Percentiles rank a stretch among this genome's conserved stretches.
Evolutionary conservation across 176 grass and related monocot species (phyloP).

Genomic region (Hsuehochloa calcarea): DNA sequence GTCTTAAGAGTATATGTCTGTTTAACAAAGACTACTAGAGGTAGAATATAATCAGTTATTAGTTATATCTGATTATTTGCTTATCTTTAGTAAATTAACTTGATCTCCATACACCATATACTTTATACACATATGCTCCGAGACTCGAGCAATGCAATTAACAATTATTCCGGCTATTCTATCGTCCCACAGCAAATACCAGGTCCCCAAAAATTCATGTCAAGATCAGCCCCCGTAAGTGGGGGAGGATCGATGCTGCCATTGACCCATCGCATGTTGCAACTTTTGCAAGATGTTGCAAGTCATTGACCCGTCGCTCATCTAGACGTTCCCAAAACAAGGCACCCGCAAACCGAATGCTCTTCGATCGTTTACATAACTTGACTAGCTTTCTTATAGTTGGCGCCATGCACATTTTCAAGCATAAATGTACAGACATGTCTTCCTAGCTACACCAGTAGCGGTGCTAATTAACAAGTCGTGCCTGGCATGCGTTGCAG

Average conservation of each 20-base stretch:
- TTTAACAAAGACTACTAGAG: too few species aligned
- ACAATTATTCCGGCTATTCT: too few species aligned
- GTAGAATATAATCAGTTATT: too few species aligned
- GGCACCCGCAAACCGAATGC: background rate
- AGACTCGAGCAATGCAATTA: too few species aligned
- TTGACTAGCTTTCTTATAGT: background rate
- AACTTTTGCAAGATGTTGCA: background rate
- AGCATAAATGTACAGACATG: background rate
- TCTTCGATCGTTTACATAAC: background rate
- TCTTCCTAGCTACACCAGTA: background rate
- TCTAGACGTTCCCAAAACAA: slow-evolving; percentile 13
- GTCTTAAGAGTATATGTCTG: background rate
- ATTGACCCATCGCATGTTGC: background rate
- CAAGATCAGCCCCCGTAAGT: background rate
- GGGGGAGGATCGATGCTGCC: background rate
- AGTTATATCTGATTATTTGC: too few species aligned
- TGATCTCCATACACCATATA: too few species aligned
- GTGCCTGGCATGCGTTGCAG: slow-evolving; percentile 22
- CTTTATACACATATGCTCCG: too few species aligned
- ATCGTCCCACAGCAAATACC: background rate
- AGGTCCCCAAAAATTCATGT: background rate
- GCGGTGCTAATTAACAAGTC: background rate
- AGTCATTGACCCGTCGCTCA: background rate
- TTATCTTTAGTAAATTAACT: too few species aligned
- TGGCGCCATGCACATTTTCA: background rate